A percentile compares a stretch with the other conserved stretches of the same genome.
phyloP scores from a whole-genome alignment of 768 basidiomycete species.

The Boletus rubescentipes region DNA sequence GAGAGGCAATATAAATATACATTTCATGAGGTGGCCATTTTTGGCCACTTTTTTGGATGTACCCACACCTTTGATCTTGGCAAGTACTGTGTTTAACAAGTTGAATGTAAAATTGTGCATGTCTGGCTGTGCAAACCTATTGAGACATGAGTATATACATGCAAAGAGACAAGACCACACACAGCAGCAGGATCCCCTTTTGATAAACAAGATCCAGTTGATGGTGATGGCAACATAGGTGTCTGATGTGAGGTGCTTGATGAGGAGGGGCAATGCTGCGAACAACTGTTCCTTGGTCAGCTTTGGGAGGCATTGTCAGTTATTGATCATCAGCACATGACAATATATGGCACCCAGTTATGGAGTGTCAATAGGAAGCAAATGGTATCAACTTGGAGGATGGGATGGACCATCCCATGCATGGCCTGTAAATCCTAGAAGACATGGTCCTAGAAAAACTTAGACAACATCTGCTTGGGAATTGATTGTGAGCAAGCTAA shows the following conservation, averaged over 20 bases:
- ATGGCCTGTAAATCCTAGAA: slow-evolving; percentile 80
- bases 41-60: slow-evolving; percentile 93
- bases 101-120: slow-evolving; percentile 78
- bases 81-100: slow-evolving; percentile 69
- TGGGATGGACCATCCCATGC: slow-evolving; percentile 72
- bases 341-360: slow-evolving; percentile 62
- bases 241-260: slow-evolving; percentile 76
- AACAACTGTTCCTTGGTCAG: slow-evolving; percentile 92
- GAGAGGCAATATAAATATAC: slow-evolving; percentile 42
- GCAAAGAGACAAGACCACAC: slow-evolving; percentile 27
- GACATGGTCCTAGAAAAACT: slow-evolving; percentile 93
- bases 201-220: slow-evolving; percentile 90
- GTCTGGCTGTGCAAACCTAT: slow-evolving; percentile 85
- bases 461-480: slow-evolving; percentile 88
- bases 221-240: slow-evolving; percentile 99
- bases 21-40: slow-evolving; percentile 98
- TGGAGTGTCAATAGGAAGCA: slow-evolving; percentile 93
- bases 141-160: not conserved
- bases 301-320: slow-evolving; percentile 36
- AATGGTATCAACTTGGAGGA: slow-evolving; percentile 95
- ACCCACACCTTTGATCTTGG: slow-evolving; percentile 73
- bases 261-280: slow-evolving; percentile 84
- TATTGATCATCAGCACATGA: not conserved
- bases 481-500: slow-evolving; percentile 69
- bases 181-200: slow-evolving; percentile 73